Conservation (phyloP, 1,284 basidiomycete species). For the Tranzscheliella williamsii region DNA sequence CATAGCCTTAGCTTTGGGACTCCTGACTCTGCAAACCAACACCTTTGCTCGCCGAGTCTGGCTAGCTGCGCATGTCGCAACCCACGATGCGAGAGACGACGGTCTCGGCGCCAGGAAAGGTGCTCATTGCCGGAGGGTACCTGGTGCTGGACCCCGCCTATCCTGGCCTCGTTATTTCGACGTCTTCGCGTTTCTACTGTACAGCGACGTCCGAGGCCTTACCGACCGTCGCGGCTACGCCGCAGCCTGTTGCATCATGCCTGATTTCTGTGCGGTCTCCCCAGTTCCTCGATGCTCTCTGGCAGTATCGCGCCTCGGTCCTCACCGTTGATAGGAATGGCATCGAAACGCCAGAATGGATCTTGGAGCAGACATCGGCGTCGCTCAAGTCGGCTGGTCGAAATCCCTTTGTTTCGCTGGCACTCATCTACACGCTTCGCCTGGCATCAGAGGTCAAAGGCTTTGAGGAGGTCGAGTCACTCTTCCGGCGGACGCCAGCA, state of each 20-base stretch:
- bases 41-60: too few species aligned
- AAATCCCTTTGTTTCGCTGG: conserved; percentile 91
- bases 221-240: neutral
- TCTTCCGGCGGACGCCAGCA: conserved; percentile 3
- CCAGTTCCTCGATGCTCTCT: conserved; percentile 80
- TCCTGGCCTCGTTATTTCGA: conserved; percentile 66
- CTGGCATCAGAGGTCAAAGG: conserved; percentile 65
- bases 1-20: too few species aligned
- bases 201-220: conserved; percentile 44
- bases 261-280: conserved; percentile 78
- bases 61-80: too few species aligned
- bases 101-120: conserved; percentile 92
- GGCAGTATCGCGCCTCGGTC: conserved; percentile 71
- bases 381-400: conserved; percentile 54
- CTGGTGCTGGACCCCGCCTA: conserved; percentile 59
- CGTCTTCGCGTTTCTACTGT: conserved; percentile 91
- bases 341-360: conserved; percentile 7
- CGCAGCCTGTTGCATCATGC: neutral
- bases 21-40: too few species aligned
- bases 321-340: conserved; percentile 1
- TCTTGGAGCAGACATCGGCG: conserved; percentile 31
- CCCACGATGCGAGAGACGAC: conserved; percentile 56
- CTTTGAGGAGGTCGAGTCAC: conserved; percentile 3
- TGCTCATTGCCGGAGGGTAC: conserved; percentile 69
- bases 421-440: conserved; percentile 75